Conservation (phyloP, 129 eudicot species). For the Deinandra increscens region DNA sequence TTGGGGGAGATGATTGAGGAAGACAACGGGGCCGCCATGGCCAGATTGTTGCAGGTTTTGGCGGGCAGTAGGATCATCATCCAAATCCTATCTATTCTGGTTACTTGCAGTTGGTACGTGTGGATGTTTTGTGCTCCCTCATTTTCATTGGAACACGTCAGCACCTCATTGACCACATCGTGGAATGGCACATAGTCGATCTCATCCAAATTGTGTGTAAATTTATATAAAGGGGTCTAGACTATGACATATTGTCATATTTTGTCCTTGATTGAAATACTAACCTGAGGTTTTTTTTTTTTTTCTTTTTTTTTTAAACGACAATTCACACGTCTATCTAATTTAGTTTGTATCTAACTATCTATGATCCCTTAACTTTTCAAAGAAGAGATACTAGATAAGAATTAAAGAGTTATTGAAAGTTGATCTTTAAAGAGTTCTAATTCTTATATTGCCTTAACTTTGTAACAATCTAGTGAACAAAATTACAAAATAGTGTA, state of each 20-base stretch:
- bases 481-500: no score
- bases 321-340: no score
- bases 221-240: neutral
- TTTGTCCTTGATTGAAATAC: neutral
- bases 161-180: neutral
- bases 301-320: no score
- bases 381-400: no score
- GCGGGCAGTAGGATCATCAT: conserved; percentile 39
- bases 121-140: neutral
- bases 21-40: conserved; percentile 62
- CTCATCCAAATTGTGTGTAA: neutral
- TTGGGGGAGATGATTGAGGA: conserved; percentile 48
- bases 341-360: no score
- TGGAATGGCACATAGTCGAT: conserved; percentile 21
- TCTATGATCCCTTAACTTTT: no score
- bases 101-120: conserved; percentile 24
- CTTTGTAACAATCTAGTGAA: no score
- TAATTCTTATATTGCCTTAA: no score
- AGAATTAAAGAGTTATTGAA: no score
- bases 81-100: conserved; percentile 47
- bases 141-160: conserved; percentile 22
- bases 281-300: neutral
- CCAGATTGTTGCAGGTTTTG: conserved; percentile 34
- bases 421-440: no score
- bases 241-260: neutral